Evolutionary conservation across 768 basidiomycete genomes (phyloP), one percentile per base, ranked within the genome.

Genomic region (button mushroom (Agaricus bisporus)): DNA sequence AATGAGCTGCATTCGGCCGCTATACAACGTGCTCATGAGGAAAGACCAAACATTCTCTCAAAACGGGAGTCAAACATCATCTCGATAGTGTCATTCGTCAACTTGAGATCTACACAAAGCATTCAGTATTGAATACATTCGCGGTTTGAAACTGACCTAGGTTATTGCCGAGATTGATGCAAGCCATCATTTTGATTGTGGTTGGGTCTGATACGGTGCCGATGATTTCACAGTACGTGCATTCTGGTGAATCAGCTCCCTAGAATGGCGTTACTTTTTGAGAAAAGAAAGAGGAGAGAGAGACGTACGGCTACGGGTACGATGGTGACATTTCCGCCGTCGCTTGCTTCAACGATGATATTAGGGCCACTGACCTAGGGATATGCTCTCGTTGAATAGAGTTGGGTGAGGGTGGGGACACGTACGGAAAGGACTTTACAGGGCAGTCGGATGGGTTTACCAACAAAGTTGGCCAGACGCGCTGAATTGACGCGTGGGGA

Each of bases 201-300:
- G 79, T 72, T 22, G 80, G 70, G 55, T 81, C 73, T 20, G 73
- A 52, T 18, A 82, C 87, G 5, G 64, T 75, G 5, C 87, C 88
- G 26, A 91, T 75, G 49, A 91, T 69, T 64, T 91, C 89, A 43
- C 86, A 70, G 57, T 70, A 88, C 2, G 77, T 68, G 48, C 80
- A 81, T 1, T 68, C 67, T 48, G 84, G 68, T 43, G 32, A 32
- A 11, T 73, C 66, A 22, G 72, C 63, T 54, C 72, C 74, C 76
- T 80, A 49, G 41, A 52, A 26, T 28, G 17, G 50, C 15, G 17
- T 11, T 14, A 26, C 7, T 20, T 20, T 45, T 18, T 17, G 37
- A 53, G 15, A 5, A 35, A 12, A 12, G 15, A 5, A 5, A 8
- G 10, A 0, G 10, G 6, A 14, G 17, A 9, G 12, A 18, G 43